Evolutionary conservation across 441 rosid genomes (phyloP).

Genomic region (Heliophila coronopifolia): DNA sequence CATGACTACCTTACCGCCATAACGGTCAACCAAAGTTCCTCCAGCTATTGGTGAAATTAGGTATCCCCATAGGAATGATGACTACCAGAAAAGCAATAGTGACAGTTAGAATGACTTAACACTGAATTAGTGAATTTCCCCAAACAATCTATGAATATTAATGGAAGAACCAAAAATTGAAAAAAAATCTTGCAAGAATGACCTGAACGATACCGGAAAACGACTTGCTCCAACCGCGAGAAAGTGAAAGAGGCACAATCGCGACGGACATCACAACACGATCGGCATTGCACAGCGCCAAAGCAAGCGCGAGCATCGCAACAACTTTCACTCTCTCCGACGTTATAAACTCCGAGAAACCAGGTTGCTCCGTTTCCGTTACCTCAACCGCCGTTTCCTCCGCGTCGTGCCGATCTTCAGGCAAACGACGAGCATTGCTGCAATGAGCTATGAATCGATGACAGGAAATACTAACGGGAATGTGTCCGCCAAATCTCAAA

Average conservation of each 20-base stretch:
- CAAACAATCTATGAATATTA: too few relatives aligned
- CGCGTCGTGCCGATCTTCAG: slow-evolving; percentile 22
- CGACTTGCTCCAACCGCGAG: slow-evolving; percentile 90
- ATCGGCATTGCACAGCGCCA: slow-evolving; percentile 88
- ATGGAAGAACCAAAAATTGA: not conserved
- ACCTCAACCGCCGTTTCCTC: slow-evolving; percentile 18
- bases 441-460: slow-evolving; percentile 41
- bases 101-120: too few relatives aligned
- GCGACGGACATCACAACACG: slow-evolving; percentile 94
- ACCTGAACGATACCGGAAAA: slow-evolving; percentile 95
- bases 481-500: not conserved
- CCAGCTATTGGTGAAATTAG: slow-evolving; percentile 78
- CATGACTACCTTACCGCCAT: slow-evolving; percentile 79
- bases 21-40: slow-evolving; percentile 76
- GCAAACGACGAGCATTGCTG: slow-evolving; percentile 36
- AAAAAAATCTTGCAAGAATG: too few relatives aligned
- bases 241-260: too few relatives aligned
- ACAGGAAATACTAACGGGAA: not conserved
- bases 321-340: slow-evolving; percentile 89
- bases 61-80: slow-evolving; percentile 96
- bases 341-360: slow-evolving; percentile 70
- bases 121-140: too few relatives aligned
- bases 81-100: slow-evolving; percentile 42
- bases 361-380: slow-evolving; percentile 27
- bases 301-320: slow-evolving; percentile 70